Base-by-base conservation (phyloP, 192 early-diverging fungal genomes). In the Funneliformis mosseae region DNA sequence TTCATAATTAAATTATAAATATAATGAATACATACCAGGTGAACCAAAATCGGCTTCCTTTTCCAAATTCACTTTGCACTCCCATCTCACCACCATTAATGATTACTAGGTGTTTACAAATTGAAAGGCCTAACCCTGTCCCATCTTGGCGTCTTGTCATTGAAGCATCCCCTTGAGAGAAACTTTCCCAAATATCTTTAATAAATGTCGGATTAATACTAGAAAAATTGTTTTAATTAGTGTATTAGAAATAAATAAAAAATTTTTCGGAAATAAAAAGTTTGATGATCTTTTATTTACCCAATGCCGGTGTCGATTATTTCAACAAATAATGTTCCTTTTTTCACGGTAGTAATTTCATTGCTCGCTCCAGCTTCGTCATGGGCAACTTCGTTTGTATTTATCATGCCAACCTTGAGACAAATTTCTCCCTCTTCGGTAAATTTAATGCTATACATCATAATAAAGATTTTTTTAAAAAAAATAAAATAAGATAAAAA, bases 271-370 rank as follows among this genome's bases (percentile, higher is more conserved):
- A 18, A 28, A 43, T 28, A 23, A 28, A 6, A 46, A 74, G 41
- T 21, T 73, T 5, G 12, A 23, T 33, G 33, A 21, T 76, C 11
- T 59, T n/a, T 48, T 61, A 73, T n/a, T 7, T 79, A 79, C 78
- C 78, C 94, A 68, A 95, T 95, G 1, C 94, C 94, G 2, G 92
- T 92, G 73, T 95, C 94, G 12, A 82, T 82, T 59, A 95, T 87
- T 27, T 87, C 86, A 23, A 95, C 84, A 66, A 88, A 81, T 27
- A 94, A 84, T 41, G 78, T 82, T 48, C 83, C 72, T 6, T 84
- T 73, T 68, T 71, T 77, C 27, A 39, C 59, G 4, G 8, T 75
- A 33, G 10, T 43, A 38, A 1, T 9, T 43, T 78, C 64, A 9
- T 21, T 25, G 71, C 25, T 42, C 16, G 23, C 27, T 12, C 46